A percentile compares a stretch with the other conserved stretches of the same genome.
phyloP scores from a whole-genome alignment of 345 rosid species.

The Hypericum androsaemum region DNA sequence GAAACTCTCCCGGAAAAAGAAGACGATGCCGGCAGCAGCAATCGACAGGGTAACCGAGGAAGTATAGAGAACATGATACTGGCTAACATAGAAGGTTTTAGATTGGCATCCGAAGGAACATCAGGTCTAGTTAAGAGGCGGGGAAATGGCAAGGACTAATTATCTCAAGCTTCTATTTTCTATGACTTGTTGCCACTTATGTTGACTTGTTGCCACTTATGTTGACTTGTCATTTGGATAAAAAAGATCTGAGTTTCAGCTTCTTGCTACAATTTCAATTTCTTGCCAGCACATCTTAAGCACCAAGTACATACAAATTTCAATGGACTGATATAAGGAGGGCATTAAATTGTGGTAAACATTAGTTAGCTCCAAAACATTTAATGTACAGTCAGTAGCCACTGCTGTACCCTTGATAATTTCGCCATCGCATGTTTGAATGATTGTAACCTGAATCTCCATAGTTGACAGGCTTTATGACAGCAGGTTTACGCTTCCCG shows the following conservation, averaged over 20 bases:
- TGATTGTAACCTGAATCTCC: constrained; percentile 36
- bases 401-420: constrained; percentile 27
- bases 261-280: too few relatives aligned
- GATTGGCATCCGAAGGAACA: constrained; percentile 12
- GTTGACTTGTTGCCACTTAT: too few relatives aligned
- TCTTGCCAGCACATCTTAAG: too few relatives aligned
- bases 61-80: constrained; percentile 26
- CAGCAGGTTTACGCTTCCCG: constrained; percentile 28
- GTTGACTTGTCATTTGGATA: too few relatives aligned
- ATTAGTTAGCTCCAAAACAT: constrained; percentile 6
- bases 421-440: constrained; percentile 40
- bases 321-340: background rate
- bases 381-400: constrained; percentile 5
- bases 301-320: too few relatives aligned
- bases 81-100: constrained; percentile 24
- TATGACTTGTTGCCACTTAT: too few relatives aligned
- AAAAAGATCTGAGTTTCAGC: too few relatives aligned
- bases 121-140: constrained; percentile 30
- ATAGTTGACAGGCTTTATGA: constrained; percentile 50
- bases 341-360: background rate
- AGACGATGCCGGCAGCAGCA: constrained; percentile 2
- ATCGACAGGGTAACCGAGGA: background rate
- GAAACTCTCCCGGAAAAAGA: constrained; percentile 9
- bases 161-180: background rate
- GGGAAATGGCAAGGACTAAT: constrained; percentile 8